Percentiles rank a stretch among this genome's conserved stretches.
phyloP scores from a whole-genome alignment of 75 land plant genomes.

The Sequoia sempervirens region DNA sequence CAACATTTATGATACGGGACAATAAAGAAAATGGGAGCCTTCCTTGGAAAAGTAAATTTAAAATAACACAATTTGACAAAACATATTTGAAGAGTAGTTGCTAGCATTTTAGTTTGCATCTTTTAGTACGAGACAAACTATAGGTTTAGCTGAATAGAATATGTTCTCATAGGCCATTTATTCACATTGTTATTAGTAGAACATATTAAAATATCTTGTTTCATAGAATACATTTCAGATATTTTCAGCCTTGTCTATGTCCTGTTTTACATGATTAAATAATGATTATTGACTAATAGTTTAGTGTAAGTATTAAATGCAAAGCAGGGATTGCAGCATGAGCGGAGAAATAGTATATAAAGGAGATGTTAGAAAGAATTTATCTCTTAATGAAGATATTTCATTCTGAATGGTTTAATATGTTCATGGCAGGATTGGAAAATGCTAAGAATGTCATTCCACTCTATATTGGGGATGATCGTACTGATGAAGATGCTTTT shows the following conservation, averaged over 20 bases:
- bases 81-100: too few relatives aligned
- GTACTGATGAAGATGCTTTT: slow-evolving; percentile 58
- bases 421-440: slow-evolving; percentile 8
- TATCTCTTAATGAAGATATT: neutral
- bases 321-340: neutral
- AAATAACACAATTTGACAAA: too few relatives aligned
- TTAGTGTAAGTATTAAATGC: neutral
- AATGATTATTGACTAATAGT: neutral
- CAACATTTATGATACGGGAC: neutral
- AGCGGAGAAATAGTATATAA: neutral
- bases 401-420: slow-evolving; percentile 1
- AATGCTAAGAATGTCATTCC: slow-evolving; percentile 19
- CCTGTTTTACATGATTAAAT: neutral
- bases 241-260: neutral
- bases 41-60: too few relatives aligned
- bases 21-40: neutral
- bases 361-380: neutral
- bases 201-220: neutral
- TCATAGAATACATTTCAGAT: neutral
- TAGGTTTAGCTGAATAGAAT: neutral
- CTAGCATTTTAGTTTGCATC: too few relatives aligned
- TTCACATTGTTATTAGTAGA: neutral
- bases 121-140: neutral
- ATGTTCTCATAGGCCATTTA: neutral
- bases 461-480: slow-evolving; percentile 47